Evolutionary conservation across 768 basidiomycete species (phyloP).

Genomic region (Cystofilobasidium bisporidii): DNA sequence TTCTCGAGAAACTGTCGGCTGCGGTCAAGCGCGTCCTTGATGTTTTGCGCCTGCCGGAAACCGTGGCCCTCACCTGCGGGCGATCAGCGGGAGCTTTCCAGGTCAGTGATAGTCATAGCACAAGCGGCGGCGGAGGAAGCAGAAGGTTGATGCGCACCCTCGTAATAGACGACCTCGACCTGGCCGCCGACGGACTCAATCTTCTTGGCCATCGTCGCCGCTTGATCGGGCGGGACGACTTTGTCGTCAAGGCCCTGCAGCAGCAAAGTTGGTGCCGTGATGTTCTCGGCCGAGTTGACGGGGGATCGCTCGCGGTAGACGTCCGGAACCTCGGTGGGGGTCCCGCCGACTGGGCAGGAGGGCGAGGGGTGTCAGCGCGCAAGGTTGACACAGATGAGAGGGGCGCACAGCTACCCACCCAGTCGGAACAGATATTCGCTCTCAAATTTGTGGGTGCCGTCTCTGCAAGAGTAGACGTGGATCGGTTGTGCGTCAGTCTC

Average conservation of each 20-base stretch:
- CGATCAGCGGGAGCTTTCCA: neutral
- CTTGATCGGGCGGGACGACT: conserved; percentile 58
- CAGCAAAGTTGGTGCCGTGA: conserved; percentile 52
- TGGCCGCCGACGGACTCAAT: conserved; percentile 48
- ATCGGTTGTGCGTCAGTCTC: neutral
- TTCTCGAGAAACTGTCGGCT: neutral
- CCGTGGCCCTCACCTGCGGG: conserved; percentile 26
- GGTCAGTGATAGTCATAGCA: too few relatives aligned
- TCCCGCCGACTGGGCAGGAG: conserved; percentile 48
- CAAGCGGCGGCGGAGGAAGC: too few relatives aligned
- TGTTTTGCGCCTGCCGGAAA: conserved; percentile 44
- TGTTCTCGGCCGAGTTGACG: conserved; percentile 53
- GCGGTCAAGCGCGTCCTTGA: conserved; percentile 47
- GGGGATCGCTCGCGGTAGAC: conserved; percentile 57
- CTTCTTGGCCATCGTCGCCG: conserved; percentile 48
- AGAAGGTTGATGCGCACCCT: conserved; percentile 41
- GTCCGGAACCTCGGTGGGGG: conserved; percentile 48
- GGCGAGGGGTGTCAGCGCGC: neutral
- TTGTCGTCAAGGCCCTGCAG: conserved; percentile 33
- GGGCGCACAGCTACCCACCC: conserved; percentile 49
- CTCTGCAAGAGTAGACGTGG: conserved; percentile 22
- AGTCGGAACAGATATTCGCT: conserved; percentile 31
- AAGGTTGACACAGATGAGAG: neutral
- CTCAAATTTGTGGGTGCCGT: conserved; percentile 53
- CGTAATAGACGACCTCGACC: conserved; percentile 54